These are phyloP conservation scores for Ceratocystis huliohia DNA, from an alignment of 2,329 filamentous ascomycete species.

Conservation along the genomic window DNA sequence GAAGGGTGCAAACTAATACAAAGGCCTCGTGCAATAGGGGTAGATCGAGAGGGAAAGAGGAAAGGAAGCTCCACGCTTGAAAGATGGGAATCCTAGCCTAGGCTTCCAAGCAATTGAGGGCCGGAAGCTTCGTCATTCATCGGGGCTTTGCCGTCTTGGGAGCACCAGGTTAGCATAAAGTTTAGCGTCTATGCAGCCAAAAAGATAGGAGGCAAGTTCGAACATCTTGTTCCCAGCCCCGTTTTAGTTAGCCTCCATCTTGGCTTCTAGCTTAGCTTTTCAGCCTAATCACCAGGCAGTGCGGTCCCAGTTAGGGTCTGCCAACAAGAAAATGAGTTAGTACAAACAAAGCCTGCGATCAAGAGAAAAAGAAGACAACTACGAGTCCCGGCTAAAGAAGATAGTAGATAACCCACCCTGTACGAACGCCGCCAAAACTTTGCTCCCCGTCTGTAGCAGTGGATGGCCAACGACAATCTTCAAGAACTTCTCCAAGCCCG, in stretches of 20 bases:
- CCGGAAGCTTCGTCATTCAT: background rate
- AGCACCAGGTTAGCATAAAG: background rate
- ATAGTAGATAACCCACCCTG: constrained; percentile 50
- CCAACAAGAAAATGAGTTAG: background rate
- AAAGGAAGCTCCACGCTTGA: background rate
- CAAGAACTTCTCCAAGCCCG: constrained; percentile 86
- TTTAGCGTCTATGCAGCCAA: too few relatives aligned
- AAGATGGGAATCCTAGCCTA: background rate
- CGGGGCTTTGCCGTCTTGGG: background rate
- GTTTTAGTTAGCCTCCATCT: background rate
- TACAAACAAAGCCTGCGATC: background rate
- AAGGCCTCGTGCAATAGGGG: background rate
- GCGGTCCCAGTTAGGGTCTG: constrained; percentile 80
- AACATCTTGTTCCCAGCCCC: background rate
- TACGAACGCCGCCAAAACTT: constrained; percentile 90
- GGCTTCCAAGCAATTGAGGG: background rate
- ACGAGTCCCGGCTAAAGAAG: background rate
- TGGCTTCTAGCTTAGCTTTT: background rate
- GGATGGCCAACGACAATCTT: constrained; percentile 97
- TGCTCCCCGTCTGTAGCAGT: constrained; percentile 90
- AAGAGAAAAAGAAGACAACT: background rate
- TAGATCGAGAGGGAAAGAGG: background rate
- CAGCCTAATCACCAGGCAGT: constrained; percentile 58
- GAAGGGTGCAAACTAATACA: background rate
- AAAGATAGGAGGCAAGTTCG: too few relatives aligned